Evolutionary conservation across 179 eudicot genomes (phyloP), one percentile per base, ranked within the genome.

Genomic region (Camellia oleifera): DNA sequence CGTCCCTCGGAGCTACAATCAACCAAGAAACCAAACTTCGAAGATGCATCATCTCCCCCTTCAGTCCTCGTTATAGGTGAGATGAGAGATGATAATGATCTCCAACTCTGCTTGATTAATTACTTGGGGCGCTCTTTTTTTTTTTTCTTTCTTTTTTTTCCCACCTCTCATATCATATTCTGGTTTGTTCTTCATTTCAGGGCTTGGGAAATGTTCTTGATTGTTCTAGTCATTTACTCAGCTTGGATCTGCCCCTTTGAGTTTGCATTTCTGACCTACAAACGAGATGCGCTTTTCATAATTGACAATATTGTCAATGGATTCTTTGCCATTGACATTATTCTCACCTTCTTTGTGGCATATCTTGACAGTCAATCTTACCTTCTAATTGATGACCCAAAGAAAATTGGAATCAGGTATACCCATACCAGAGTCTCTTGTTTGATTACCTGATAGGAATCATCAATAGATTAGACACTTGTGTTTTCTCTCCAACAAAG

Each of bases 161-260:
- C 40, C 40, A 32, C 40, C 40, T 32, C 40, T 32, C 40, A 32
- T 1, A 32, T 32, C 40, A 32, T 32, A 40, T 8, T 6, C 80
- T 71, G 75, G 53, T 3, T 64, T 32, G 11, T 42, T 44, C n/a
- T 42, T 76, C 70, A 65, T 86, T 83, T 80, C 92, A 92, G 95
- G 85, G 84, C 84, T 26, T 96, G 98, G 98, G 97, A 90, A 87
- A 92, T 88, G 88, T 83, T 90, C 69, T 85, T 96, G 32, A 82
- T 96, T 12, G 63, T 94, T 40, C 82, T 96, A 56, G 99, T 96
- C 32, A 80, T 96, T n/a, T 96, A 96, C 87, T 89, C 97, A 0
- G 98, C 99, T 54, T 94, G 98, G 99, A 83, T 92, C 40, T 90
- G 90, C 58, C 97, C 98, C 0, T 96, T 96, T 64, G 92, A 94